Evolutionary conservation across 2,329 filamentous ascomycete species (phyloP).

Genomic region (Alternaria gansuensis): DNA sequence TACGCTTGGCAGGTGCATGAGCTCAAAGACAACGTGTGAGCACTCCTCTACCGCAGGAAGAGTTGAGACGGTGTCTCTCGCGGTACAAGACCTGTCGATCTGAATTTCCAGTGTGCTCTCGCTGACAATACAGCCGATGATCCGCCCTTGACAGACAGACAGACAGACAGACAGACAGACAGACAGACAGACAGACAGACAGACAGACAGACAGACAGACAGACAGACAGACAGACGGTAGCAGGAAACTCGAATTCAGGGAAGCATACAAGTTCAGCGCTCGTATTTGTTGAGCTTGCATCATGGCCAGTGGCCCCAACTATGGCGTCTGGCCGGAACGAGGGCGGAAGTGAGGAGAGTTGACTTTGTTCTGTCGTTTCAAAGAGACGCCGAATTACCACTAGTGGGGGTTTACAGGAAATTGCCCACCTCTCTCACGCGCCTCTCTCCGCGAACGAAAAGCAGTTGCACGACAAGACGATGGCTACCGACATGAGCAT

Average conservation of each 20-base stretch:
- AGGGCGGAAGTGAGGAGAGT: not conserved
- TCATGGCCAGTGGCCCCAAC: not conserved
- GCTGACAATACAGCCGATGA: not conserved
- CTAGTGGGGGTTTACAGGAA: conserved; percentile 12
- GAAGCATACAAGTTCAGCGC: not conserved
- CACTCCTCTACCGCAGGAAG: not conserved
- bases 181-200: no score
- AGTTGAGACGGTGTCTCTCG: conserved; percentile 6
- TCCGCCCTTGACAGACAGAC: not conserved
- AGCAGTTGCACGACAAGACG: conserved; percentile 6
- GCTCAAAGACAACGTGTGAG: not conserved
- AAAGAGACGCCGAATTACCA: conserved; percentile 3
- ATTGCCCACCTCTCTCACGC: conserved; percentile 10
- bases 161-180: no score
- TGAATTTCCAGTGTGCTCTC: conserved; percentile 2
- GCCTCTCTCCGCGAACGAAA: conserved; percentile 3
- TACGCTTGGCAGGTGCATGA: conserved; percentile 9
- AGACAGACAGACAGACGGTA: not conserved
- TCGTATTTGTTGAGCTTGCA: not conserved
- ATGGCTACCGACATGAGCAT: not conserved
- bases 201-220: no score
- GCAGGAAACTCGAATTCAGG: not conserved
- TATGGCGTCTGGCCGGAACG: conserved; percentile 3
- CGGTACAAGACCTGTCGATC: conserved; percentile 5
- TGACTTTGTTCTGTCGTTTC: conserved; percentile 6